Evolutionary conservation across 352 stramenopile genomes (phyloP).

Genomic region (Globisporangium cystogenes): DNA sequence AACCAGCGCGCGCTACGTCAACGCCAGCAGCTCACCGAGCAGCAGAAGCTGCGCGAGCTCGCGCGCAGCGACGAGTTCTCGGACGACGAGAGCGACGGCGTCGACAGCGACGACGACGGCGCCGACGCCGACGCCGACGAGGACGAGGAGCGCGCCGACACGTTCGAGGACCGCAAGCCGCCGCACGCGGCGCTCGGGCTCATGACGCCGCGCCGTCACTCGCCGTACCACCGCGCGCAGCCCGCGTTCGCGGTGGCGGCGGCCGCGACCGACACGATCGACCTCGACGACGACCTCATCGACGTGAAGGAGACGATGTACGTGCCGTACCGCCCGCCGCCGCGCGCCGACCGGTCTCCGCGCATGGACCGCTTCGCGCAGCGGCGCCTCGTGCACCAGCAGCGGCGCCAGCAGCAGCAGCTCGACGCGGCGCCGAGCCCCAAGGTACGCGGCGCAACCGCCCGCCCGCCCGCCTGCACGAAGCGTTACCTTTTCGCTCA

Average conservation of each 20-base stretch:
- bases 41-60: conserved; percentile 55
- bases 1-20: conserved; percentile 41
- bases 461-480: background rate
- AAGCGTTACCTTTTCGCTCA: background rate
- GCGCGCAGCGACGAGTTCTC: conserved; percentile 78
- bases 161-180: conserved; percentile 9
- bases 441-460: conserved; percentile 22
- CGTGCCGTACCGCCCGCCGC: conserved; percentile 38
- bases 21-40: conserved; percentile 1
- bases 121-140: conserved; percentile 18
- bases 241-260: conserved; percentile 50
- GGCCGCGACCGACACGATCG: conserved; percentile 19
- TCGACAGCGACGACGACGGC: conserved; percentile 44
- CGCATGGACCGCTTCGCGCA: conserved; percentile 18
- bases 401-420: conserved; percentile 14
- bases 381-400: conserved; percentile 15
- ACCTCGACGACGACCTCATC: conserved; percentile 46
- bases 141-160: conserved; percentile 6
- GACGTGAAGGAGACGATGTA: conserved; percentile 49
- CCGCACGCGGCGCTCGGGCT: conserved; percentile 7
- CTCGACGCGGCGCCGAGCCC: conserved; percentile 32
- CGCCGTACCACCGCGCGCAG: conserved; percentile 32
- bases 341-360: conserved; percentile 17
- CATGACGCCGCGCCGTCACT: conserved; percentile 12
- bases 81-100: conserved; percentile 74